Evolutionary conservation across 1,139 yeast genomes (phyloP).

Genomic region (Geotrichum candidum): DNA sequence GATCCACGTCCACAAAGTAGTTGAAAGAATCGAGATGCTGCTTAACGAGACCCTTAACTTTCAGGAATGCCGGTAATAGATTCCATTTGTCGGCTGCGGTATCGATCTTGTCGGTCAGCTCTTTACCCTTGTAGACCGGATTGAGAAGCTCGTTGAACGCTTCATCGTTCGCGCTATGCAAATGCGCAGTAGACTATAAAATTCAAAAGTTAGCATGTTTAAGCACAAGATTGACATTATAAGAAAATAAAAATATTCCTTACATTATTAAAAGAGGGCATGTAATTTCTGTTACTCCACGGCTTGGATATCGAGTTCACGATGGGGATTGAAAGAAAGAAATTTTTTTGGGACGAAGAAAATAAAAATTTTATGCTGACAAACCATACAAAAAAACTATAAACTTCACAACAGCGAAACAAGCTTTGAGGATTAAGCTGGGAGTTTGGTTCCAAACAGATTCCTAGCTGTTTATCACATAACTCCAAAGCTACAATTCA

Average conservation of each 20-base stretch:
- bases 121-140: constrained; percentile 81
- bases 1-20: constrained; percentile 87
- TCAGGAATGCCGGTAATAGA: constrained; percentile 85
- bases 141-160: constrained; percentile 66
- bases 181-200: constrained; percentile 7
- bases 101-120: constrained; percentile 76
- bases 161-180: constrained; percentile 13
- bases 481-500: neutral
- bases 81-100: constrained; percentile 95
- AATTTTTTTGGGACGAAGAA: neutral
- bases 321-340: neutral
- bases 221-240: neutral
- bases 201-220: neutral
- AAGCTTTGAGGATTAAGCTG: neutral
- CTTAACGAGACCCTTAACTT: constrained; percentile 92
- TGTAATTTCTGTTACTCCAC: neutral
- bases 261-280: constrained; percentile 15
- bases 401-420: neutral
- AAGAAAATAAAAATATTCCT: neutral
- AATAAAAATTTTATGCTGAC: neutral
- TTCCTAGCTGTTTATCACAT: neutral
- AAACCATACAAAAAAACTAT: neutral
- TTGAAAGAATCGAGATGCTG: constrained; percentile 97
- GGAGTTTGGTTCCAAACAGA: neutral
- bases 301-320: neutral